Base-by-base conservation (phyloP, 2,329 filamentous ascomycete species). In the Neonectria sp. region DNA sequence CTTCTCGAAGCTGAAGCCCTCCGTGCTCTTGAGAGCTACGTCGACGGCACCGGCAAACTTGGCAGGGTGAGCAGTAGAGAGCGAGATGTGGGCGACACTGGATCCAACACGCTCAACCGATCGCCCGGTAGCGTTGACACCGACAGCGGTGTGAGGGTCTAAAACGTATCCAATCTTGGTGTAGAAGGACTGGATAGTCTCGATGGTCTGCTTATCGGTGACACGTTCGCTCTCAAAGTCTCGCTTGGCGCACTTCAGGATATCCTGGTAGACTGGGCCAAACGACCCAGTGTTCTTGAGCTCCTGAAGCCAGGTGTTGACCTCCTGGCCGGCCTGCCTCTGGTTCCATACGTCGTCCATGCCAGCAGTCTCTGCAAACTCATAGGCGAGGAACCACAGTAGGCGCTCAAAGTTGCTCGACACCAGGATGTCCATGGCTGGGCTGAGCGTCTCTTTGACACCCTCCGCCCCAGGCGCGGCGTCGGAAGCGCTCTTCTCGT, bases 401-500 rank as follows among this genome's bases (percentile, higher is more conserved):
- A 99, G 86, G 35, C 96, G 90, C 86, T 99, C 96, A 79, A 99
- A 98, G 85, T 99, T 99, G 80, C 93, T 96, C 27, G 93, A 95
- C 13, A 98, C 95, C 4, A 98, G 86, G 72, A 98, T 98, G 80
- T 99, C 96, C 96, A 99, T 98, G 52, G 96, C 96, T 0, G 96
- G 96, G 74, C 92, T 95, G 58, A 97, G 88, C 0, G 96, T 99
- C 83, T 97, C 95, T 83, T 94, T 95, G 69, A 82, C 85, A 6
- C 89, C 90, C 69, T 92, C 88, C 7, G 89, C 84, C 9, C 88
- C 80, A 48, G 95, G 89, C 61, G 37, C 87, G 83, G 8, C 24
- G 31, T 45, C 46, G n/a, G 90, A 86, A 2, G 90, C 85, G 76
- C 95, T 88, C 88, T 98, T 98, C 84, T 96, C 93, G 83, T 98